Base-by-base conservation (phyloP, 495 filamentous ascomycete species). In the Daldinia loculata region DNA sequence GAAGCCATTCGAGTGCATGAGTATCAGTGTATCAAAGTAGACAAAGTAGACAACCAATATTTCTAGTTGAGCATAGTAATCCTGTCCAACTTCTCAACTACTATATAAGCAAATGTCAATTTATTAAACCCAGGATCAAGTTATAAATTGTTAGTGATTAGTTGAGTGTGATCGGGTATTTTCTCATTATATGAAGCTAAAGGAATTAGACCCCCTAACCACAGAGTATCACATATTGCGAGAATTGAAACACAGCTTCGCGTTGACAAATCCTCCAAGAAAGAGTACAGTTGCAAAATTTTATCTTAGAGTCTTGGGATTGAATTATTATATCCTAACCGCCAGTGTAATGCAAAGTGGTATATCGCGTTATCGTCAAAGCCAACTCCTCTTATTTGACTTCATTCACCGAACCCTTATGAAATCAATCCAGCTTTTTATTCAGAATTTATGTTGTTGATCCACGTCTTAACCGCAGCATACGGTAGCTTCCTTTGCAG, bases 381-480 rank as follows among this genome's bases (percentile, higher is more conserved):
- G 2, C 4, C 19, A 48, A 48, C 14, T 50, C 26, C 50, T 22
- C 27, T 1, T 53, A 12, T 48, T 22, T 22, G 43, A 4, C 8
- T 11, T 48, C 3, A 5, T 24, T 22, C 43, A 22, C 19, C 8
- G 24, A 11, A 24, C 43, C 17, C 9, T 24, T 24, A 12, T 12
- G 17, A 22, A 8, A 9, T 3, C 3, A 11, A 22, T 22, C 9
- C 11, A 22, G 8, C 22, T 2, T 24, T 6, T 1, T 1, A 9
- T 12, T 4, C 1, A 4, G 22, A 48, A 22, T 24, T 48, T 8
- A 12, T 24, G 0, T 14, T 48, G 3, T 9, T 22, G 3, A 5
- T 48, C 24, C 9, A 11, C 8, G 4, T 24, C n/a, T 50, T 65
- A 72, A 52, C 65, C 70, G 17, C 70, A 72, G 51, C 70, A 72